Conservation (phyloP, 306 rosid species). For the Myrica gale region DNA sequence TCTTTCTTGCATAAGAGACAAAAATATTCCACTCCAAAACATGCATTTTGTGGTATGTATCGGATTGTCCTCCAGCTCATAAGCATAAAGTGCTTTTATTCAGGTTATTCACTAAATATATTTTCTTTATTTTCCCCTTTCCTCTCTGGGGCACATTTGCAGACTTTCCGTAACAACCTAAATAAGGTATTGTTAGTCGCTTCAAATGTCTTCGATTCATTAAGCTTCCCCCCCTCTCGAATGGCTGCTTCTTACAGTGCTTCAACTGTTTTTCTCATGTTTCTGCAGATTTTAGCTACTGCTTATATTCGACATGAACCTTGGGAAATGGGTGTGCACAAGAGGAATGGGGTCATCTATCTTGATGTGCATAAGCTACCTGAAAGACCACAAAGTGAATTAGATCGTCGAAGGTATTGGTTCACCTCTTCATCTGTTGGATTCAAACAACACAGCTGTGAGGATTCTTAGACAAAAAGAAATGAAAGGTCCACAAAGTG, state of each 20-base stretch:
- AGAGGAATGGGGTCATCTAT: slow-evolving; percentile 91
- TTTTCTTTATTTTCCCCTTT: slow-evolving; percentile 13
- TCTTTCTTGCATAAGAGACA: slow-evolving; percentile 85
- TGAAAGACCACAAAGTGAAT: slow-evolving; percentile 80
- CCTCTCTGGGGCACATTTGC: slow-evolving; percentile 34
- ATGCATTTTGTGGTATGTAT: slow-evolving; percentile 93
- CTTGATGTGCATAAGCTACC: slow-evolving; percentile 95
- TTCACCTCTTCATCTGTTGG: slow-evolving; percentile 6
- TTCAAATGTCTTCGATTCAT: slow-evolving; percentile 1
- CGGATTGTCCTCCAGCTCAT: slow-evolving; percentile 16
- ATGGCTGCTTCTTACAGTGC: neutral
- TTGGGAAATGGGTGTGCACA: slow-evolving; percentile 99
- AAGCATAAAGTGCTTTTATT: slow-evolving; percentile 14
- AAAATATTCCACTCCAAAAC: slow-evolving; percentile 71
- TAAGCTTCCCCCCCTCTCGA: too few relatives aligned
- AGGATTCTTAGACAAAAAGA: slow-evolving; percentile 12
- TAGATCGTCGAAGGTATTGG: slow-evolving; percentile 81
- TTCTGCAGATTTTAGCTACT: slow-evolving; percentile 74
- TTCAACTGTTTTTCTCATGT: slow-evolving; percentile 11
- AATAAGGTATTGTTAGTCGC: slow-evolving; percentile 64
- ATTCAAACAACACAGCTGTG: neutral
- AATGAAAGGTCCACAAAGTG: neutral
- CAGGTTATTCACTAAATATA: slow-evolving; percentile 27
- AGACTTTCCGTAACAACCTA: slow-evolving; percentile 93
- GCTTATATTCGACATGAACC: slow-evolving; percentile 86